Conservation (phyloP, 2,329 filamentous ascomycete species). For the Talaromyces amestolkiae region DNA sequence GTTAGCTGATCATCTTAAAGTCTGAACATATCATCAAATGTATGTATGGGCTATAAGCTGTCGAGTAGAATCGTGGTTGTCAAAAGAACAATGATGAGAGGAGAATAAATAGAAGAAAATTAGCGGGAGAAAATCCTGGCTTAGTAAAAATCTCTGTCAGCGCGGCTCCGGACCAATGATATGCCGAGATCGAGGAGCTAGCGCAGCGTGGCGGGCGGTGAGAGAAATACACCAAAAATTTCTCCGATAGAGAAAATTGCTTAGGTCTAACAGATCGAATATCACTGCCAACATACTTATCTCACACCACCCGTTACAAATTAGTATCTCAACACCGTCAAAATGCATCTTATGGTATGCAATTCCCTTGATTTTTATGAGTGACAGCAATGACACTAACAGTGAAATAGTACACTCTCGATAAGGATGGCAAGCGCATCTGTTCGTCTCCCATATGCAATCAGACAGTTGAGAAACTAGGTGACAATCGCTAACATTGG, state of each 20-base stretch:
- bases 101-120: slow-evolving; percentile 14
- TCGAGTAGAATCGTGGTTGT: background rate
- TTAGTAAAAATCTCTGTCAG: slow-evolving; percentile 7
- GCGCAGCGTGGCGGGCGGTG: slow-evolving; percentile 15
- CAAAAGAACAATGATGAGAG: background rate
- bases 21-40: background rate
- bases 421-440: slow-evolving; percentile 75
- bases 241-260: slow-evolving; percentile 15
- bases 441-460: slow-evolving; percentile 49
- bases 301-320: background rate
- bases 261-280: background rate
- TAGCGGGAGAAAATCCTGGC: slow-evolving; percentile 20
- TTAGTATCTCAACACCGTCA: slow-evolving; percentile 5
- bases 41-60: background rate
- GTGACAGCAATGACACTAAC: slow-evolving; percentile 7
- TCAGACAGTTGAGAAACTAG: background rate
- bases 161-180: slow-evolving; percentile 3
- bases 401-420: slow-evolving; percentile 70
- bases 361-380: background rate
- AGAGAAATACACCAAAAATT: slow-evolving; percentile 17
- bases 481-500: background rate
- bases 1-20: background rate
- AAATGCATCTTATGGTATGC: slow-evolving; percentile 45
- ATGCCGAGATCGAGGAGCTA: background rate
- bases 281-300: background rate